These are phyloP conservation scores for Chlorella sorokiniana DNA, from an alignment of 139 green algal genomes.

Conservation along the genomic window DNA sequence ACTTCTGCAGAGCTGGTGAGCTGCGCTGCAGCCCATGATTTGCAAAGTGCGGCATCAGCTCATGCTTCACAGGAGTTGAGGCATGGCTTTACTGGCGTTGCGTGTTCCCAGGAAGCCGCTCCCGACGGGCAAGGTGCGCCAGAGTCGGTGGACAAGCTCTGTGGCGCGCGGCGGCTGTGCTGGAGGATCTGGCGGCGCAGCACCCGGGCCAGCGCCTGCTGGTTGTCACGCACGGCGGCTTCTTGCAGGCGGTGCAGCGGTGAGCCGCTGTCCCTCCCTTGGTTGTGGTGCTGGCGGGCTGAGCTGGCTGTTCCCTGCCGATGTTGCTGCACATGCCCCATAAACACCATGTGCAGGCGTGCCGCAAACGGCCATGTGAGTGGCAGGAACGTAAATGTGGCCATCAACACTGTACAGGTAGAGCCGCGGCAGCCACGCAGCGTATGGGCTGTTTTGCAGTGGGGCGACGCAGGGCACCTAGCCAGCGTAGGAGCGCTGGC, in stretches of 20 bases:
- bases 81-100: too few relatives aligned
- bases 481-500: conserved; percentile 4
- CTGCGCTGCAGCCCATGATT: too few relatives aligned
- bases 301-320: too few relatives aligned
- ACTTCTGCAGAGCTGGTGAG: background rate
- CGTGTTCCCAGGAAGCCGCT: background rate
- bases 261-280: background rate
- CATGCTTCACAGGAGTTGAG: too few relatives aligned
- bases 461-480: conserved; percentile 19
- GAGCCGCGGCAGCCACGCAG: background rate
- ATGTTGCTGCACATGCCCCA: too few relatives aligned
- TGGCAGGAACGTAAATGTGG: conserved; percentile 19
- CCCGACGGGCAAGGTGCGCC: background rate
- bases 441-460: conserved; percentile 29
- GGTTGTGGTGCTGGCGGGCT: too few relatives aligned
- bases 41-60: too few relatives aligned
- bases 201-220: conserved; percentile 31
- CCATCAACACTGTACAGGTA: conserved; percentile 24
- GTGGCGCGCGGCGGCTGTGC: background rate
- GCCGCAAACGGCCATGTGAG: background rate
- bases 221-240: conserved; percentile 39
- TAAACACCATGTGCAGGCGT: background rate
- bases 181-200: conserved; percentile 19
- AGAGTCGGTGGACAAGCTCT: conserved; percentile 1
- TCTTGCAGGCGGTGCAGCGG: conserved; percentile 23